Evolutionary conservation across 2,329 filamentous ascomycete genomes (phyloP), one percentile per base, ranked within the genome.

Genomic region (Sporothrix humicola): DNA sequence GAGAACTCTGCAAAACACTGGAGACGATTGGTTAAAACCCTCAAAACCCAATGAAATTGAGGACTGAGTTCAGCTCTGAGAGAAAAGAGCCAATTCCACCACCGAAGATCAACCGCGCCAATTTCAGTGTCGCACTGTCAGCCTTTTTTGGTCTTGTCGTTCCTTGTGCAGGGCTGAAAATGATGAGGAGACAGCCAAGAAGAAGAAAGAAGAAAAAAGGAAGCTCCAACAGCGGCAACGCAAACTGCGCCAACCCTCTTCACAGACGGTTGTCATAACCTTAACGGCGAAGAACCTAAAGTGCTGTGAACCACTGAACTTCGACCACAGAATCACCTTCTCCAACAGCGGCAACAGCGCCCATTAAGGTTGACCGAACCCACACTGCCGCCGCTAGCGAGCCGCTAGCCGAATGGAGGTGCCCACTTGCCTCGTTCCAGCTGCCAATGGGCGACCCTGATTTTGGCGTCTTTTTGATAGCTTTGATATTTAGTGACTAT

Each of bases 311-410:
- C 31, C 31, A 37, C 4, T 7, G 31, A 26, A 31, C 23, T 3
- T 20, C 54, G 20, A n/a, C 23, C 9, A 58, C 54, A 13, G 8
- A 2, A 58, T 7, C 31, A 58, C 20, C 23, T 37, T 68, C 23
- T 68, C 65, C 65, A 68, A 68, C 65, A 10, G 65, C 65, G 65
- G 44, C 23, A 68, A 68, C 65, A n/a, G 65, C 46, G 9, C 23
- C 46, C 46, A 37, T 50, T 68, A 68, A 68, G 46, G 65, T 66
- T 66, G 61, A 26, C n/a, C n/a, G n/a, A 15, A 23, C 65, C 46
- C 65, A 20, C 65, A n/a, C 23, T 68, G 46, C 23, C 46, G 63
- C 63, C 46, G 65, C 46, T 37, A 68, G 46, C 46, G 23, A 52
- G 46, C 65, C 23, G 65, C 65, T 68, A 68, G 42, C 61, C 42